Base-by-base conservation (phyloP, 148 eudicot genomes). In the Hydrangea macrophylla region DNA sequence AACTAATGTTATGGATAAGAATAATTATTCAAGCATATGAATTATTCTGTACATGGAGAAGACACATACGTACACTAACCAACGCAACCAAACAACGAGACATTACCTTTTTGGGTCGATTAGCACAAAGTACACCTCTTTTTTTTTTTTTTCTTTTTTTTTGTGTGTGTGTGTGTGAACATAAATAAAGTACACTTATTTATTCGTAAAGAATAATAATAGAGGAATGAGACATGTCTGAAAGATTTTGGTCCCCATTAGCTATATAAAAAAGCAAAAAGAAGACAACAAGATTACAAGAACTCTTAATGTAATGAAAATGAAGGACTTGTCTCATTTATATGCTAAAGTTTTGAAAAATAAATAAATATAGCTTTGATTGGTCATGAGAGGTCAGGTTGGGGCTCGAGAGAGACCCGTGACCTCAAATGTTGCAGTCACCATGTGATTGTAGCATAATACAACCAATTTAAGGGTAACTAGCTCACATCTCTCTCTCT, bases 371-470 rank as follows among this genome's bases (percentile, higher is more conserved):
- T 45, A 13, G 11, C 2, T 45, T 45, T 45, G 51, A 45, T 45
- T 45, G 51, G n/a, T 45, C 5, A 2, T 45, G 51, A 18, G 53
- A 48, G 53, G 23, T 48, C 23, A 2, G 23, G n/a, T 17, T 48
- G 18, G 2, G 53, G 20, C 6, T 18, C 7, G 17, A 48, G 53
- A 15, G 53, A 1, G 22, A 48, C 53, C n/a, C 53, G 53, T 48
- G 53, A 48, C 22, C 23, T 48, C 53, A 48, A 48, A 48, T 48
- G 53, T 48, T 48, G 53, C 53, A 48, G 23, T 48, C 53, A 48
- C 23, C 1, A 18, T 48, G 22, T 0, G 22, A 48, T 22, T 18
- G 23, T 48, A 2, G 18, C 17, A 1, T 42, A 4, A 35, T n/a
- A 35, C 8, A 8, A 42, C 50, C 11, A 42, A 18, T 42, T 42